Evolutionary conservation across 257 asterid species (phyloP).

Genomic region (Linderniella brevidens): DNA sequence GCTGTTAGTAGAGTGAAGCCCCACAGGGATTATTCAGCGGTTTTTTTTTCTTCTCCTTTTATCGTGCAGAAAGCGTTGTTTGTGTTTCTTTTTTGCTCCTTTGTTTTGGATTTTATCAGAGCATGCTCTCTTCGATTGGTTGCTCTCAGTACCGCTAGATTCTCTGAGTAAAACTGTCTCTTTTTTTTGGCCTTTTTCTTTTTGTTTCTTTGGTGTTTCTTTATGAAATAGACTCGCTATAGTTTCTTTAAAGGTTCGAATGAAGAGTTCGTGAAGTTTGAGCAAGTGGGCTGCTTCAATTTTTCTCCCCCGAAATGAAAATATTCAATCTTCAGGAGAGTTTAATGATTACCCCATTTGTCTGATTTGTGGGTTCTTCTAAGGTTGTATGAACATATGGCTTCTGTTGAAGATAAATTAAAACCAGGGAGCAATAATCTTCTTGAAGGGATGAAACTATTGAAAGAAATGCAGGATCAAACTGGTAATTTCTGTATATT

Average conservation of each 20-base stretch:
- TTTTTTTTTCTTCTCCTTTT: slow-evolving; percentile 22
- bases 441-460: slow-evolving; percentile 61
- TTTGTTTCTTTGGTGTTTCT: slow-evolving; percentile 1
- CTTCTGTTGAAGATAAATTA: slow-evolving; percentile 37
- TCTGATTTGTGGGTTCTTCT: not conserved
- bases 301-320: slow-evolving; percentile 8
- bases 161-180: slow-evolving; percentile 23
- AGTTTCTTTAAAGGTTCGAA: slow-evolving; percentile 3
- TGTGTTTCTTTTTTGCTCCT: slow-evolving; percentile 33
- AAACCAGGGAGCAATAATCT: slow-evolving; percentile 40
- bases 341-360: slow-evolving; percentile 1
- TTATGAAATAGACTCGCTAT: not conserved
- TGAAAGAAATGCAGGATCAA: slow-evolving; percentile 77
- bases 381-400: slow-evolving; percentile 20
- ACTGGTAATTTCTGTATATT: slow-evolving; percentile 21
- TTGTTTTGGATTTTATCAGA: slow-evolving; percentile 45
- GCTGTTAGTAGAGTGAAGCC: slow-evolving; percentile 30
- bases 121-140: slow-evolving; percentile 48
- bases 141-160: slow-evolving; percentile 30
- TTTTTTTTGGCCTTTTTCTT: slow-evolving; percentile 13
- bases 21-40: slow-evolving; percentile 47
- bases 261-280: slow-evolving; percentile 10
- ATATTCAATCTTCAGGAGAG: slow-evolving; percentile 11
- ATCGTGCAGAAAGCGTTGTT: slow-evolving; percentile 1
- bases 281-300: slow-evolving; percentile 9